Conservation (phyloP, 441 rosid genomes). For the Populus hybrid region DNA sequence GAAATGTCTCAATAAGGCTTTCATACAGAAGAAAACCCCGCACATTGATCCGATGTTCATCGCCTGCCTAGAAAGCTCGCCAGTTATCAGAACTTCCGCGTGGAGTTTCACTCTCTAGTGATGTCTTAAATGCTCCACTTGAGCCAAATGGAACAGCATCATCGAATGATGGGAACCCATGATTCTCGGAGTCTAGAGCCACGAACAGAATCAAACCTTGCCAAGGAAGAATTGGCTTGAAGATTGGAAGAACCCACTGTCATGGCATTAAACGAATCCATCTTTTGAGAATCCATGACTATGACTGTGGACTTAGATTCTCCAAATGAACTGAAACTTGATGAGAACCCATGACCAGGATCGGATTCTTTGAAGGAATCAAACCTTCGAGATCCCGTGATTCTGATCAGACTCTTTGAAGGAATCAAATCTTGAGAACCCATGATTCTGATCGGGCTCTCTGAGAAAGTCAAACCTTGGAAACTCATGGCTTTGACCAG, state of each 20-base stretch:
- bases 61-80: constrained; percentile 52
- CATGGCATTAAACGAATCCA: constrained; percentile 70
- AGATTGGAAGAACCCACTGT: constrained; percentile 44
- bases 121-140: constrained; percentile 63
- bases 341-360: constrained; percentile 22
- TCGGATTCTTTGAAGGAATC: constrained; percentile 34
- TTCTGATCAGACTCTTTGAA: constrained; percentile 27
- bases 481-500: constrained; percentile 20
- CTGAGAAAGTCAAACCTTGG: constrained; percentile 28
- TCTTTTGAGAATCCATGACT: constrained; percentile 54
- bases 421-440: constrained; percentile 29
- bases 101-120: constrained; percentile 51
- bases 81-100: constrained; percentile 55
- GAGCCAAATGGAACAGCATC: constrained; percentile 80
- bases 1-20: constrained; percentile 20
- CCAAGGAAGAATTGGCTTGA: constrained; percentile 26
- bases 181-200: constrained; percentile 25
- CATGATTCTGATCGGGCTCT: constrained; percentile 21
- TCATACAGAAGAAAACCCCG: constrained; percentile 17
- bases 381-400: constrained; percentile 20
- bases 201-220: constrained; percentile 24
- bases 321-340: constrained; percentile 28
- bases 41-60: not conserved
- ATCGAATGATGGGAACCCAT: constrained; percentile 64
- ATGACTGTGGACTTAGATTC: constrained; percentile 24